Conservation (phyloP, 2,329 filamentous ascomycete species). For the Aureobasidium sp. region DNA sequence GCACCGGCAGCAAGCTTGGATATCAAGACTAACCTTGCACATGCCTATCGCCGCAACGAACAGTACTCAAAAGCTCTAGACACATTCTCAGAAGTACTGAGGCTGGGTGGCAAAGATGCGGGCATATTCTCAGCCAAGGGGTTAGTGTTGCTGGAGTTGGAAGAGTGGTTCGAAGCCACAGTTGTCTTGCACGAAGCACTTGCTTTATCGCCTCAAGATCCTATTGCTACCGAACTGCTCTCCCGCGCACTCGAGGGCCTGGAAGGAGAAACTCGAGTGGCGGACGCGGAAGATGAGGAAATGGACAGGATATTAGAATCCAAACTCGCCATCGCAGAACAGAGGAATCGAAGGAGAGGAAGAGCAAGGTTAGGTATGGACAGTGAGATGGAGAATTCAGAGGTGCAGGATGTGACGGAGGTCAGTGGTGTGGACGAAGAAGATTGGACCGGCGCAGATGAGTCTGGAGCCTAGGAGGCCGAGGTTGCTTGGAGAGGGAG, state of each 20-base stretch:
- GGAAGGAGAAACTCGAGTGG: slow-evolving; percentile 38
- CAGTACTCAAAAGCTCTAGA: slow-evolving; percentile 64
- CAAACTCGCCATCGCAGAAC: neutral
- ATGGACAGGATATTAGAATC: neutral
- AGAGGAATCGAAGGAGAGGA: neutral
- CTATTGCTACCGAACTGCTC: slow-evolving; percentile 71
- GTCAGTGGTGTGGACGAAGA: neutral
- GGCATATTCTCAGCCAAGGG: slow-evolving; percentile 77
- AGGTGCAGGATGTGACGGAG: neutral
- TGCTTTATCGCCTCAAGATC: slow-evolving; percentile 70
- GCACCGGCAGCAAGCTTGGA: slow-evolving; percentile 69
- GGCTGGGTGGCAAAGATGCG: slow-evolving; percentile 68
- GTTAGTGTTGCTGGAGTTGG: slow-evolving; percentile 72
- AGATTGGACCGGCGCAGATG: neutral
- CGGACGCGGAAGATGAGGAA: slow-evolving; percentile 36
- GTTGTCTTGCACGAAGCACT: slow-evolving; percentile 78
- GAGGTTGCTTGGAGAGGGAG: neutral
- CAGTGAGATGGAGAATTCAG: neutral
- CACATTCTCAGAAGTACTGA: slow-evolving; percentile 80
- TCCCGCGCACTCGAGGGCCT: slow-evolving; percentile 63
- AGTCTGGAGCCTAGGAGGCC: neutral
- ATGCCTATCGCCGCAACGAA: slow-evolving; percentile 70
- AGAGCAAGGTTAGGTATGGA: neutral
- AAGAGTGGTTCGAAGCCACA: slow-evolving; percentile 68
- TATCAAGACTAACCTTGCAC: slow-evolving; percentile 80